Base-by-base conservation (phyloP, 2,329 filamentous ascomycete genomes). In the Scleromitrula shiraiana region DNA sequence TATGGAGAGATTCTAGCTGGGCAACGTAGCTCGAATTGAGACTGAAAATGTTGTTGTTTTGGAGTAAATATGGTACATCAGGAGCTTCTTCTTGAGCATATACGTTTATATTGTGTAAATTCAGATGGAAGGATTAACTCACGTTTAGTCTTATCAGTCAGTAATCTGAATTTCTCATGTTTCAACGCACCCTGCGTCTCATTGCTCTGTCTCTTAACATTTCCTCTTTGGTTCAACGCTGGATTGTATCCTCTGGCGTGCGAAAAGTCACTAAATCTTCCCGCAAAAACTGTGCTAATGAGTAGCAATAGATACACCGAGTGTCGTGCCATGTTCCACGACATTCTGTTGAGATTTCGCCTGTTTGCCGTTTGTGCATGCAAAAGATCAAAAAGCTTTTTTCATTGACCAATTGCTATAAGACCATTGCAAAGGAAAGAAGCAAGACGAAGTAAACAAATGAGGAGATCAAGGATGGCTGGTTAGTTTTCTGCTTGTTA, bases 21-120 rank as follows among this genome's bases (percentile, higher is more conserved):
- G 59, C 61, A 44, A 69, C 59, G 53, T 67, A 70, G n/a, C 63
- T 67, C 6, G 60, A 57, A 48, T 74, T 73, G 50, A 75, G 64
- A 46, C 67, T 65, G 54, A 75, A 66, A 1, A 74, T 50, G 29
- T 69, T 67, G 32, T 59, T 57, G 53, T 67, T 70, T 38, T 65
- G 59, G 24, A 70, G 64, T 7, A 73, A 57, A 27, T 68, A 72
- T 2, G 67, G 63, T 3, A 67, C 66, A 0, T 66, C 64, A 0
- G 67, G 64, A 3, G 67, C 65, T 64, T 49, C 46, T 41, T 51
- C 27, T 50, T 59, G 51, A 3, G 46, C 37, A 24, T 51, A 50
- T 2, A 33, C 49, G 35, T 43, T 27, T 12, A 27, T 27, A 27
- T 12, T 12, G 12, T 27, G 12, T 7, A 19, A 38, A 23, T 7